A percentile compares a stretch with the other conserved stretches of the same genome.
These are phyloP conservation scores for Cymodocea nodosa DNA, from an alignment of 116 monocot genomes.

Conservation along the genomic window DNA sequence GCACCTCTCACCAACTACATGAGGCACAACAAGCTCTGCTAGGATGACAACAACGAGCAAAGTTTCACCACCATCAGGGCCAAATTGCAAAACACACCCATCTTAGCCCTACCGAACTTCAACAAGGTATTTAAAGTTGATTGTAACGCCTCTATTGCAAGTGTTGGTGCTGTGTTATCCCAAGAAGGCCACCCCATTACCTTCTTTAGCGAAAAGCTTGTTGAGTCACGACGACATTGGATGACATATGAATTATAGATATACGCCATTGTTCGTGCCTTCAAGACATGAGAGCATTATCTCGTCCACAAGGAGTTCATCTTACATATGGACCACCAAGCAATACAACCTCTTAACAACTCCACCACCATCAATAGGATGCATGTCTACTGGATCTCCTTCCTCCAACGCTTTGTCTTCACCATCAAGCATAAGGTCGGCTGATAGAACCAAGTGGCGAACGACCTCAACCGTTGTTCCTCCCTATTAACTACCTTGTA, in stretches of 20 bases:
- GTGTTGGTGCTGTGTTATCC: too few relatives aligned
- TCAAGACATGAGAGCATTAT: not conserved
- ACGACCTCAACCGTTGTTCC: too few relatives aligned
- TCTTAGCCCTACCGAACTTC: not conserved
- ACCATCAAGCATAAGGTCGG: too few relatives aligned
- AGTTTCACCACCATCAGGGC: not conserved
- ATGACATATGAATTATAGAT: conserved; percentile 6
- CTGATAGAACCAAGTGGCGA: too few relatives aligned
- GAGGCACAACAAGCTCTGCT: not conserved
- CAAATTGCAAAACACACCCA: not conserved
- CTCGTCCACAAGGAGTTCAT: not conserved
- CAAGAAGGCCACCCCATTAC: conserved; percentile 2
- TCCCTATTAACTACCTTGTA: too few relatives aligned
- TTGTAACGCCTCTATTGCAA: not conserved
- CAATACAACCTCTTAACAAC: not conserved
- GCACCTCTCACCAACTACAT: too few relatives aligned
- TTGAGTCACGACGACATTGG: too few relatives aligned
- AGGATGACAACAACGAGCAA: not conserved
- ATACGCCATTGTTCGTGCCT: not conserved
- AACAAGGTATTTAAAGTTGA: not conserved
- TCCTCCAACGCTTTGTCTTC: too few relatives aligned
- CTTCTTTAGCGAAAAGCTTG: not conserved
- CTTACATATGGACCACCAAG: not conserved
- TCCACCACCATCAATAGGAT: not conserved
- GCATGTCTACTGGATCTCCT: too few relatives aligned